Base-by-base conservation (phyloP, 2,329 filamentous ascomycete genomes). In the Penicillium crustosum region DNA sequence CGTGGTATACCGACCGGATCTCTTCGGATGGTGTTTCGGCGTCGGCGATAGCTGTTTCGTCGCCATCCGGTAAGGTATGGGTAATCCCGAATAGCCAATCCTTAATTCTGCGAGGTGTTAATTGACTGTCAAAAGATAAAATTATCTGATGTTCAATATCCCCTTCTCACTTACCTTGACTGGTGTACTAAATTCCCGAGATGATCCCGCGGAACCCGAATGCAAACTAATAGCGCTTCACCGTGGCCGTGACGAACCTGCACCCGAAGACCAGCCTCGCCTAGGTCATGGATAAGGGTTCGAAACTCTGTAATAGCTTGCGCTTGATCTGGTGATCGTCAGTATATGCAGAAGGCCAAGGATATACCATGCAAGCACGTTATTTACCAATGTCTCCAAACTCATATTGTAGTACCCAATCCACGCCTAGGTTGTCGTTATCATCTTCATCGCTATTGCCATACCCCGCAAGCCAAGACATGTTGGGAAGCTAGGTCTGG, bases 11-110 rank as follows among this genome's bases (percentile, higher is more conserved):
- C 47, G 95, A 86, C 35, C 94, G 87, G 44, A 96, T 84, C 47
- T 93, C 84, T 78, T 99, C 94, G 23, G 93, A 90, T 70, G 96
- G 91, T 39, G 88, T 91, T 57, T 97, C 82, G 1, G 92, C 89
- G 65, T 96, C 89, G 52, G 95, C 83, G 15, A 87, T 84, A 58
- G 85, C 81, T 48, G 83, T 78, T 19, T 91, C 85, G 64, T 95
- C 87, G 69, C 86, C 88, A 55, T 86, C 83, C 0, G 93, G 93
- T 36, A 91, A 87, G 21, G 86, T 84, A 49, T 89, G 83, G 61
- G 91, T 88, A 54, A 97, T 89, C 52, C 93, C 92, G 72, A 94
- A 89, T 35, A 97, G 85, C 91, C 93, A 99, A 77, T 97, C 94
- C 71, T 92, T 90, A 19, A 97, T 87, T 63, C 94, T 89, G 57